Base-by-base conservation (phyloP, 129 eudicot species). In the Flaveria ramosissima region DNA sequence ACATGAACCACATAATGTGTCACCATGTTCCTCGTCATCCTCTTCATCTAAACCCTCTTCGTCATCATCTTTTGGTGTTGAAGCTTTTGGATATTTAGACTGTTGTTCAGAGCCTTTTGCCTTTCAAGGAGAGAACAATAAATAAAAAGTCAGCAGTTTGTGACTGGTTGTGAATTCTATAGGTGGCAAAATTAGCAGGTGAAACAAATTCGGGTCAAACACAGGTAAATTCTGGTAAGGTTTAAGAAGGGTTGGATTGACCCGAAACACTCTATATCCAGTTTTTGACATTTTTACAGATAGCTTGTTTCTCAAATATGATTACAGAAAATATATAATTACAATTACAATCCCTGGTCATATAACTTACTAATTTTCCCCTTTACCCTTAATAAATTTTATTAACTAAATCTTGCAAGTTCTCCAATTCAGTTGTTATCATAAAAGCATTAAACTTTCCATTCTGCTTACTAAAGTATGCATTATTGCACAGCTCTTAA, bases 11-110 rank as follows among this genome's bases (percentile, higher is more conserved):
- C 89, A 85, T 79, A 81, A 47, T 51, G 92, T 86, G 74, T 88
- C 92, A 32, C 92, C 92, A 2, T 85, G 88, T 71, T 88, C 92
- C 26, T 85, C 88, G 7, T 85, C 92, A 2, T 85, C 92, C 51
- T 85, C 89, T 63, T 83, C 89, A 23, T 79, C 89, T 59, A 75
- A 63, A 7, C 79, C 92, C 55, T 85, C 89, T 15, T 82, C 89
- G 1, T 87, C 91, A 7, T 88, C 92, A 17, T 88, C 89, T 51
- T 85, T 88, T 9, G 78, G 72, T 73, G 63, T 46, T 36, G 85
- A 62, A 14, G 70, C 83, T 77, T 77, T 84, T 41, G 83, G 70
- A 62, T 51, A 70, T 61, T 87, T 85, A 2, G 76, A 71, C 64
- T 82, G 89, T 39, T 84, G 32, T 62, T 82, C 92, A 16, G 83